Percentiles rank a stretch among this genome's conserved stretches.
phyloP scores from a whole-genome alignment of 2,329 filamentous ascomycete species.

The Peltaster fructicola region DNA sequence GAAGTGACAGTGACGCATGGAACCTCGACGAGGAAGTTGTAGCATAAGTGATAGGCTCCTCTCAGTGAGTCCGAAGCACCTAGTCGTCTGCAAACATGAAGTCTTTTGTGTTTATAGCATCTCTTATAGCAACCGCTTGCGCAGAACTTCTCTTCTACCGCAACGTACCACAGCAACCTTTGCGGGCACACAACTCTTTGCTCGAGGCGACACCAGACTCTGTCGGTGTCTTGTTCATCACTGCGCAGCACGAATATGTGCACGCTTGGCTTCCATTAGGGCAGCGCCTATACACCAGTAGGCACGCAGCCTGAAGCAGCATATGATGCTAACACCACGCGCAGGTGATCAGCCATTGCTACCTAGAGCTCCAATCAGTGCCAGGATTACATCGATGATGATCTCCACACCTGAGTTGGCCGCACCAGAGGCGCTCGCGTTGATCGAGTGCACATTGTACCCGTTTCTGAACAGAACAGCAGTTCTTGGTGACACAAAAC shows the following conservation, averaged over 20 bases:
- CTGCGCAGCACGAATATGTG: constrained; percentile 7
- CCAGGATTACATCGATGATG: constrained; percentile 15
- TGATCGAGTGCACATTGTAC: constrained; percentile 10
- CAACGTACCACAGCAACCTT: constrained; percentile 3
- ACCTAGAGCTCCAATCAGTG: constrained; percentile 13
- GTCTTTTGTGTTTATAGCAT: too few species aligned
- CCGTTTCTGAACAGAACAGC: constrained; percentile 5
- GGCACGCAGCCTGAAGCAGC: background rate
- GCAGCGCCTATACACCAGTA: constrained; percentile 12
- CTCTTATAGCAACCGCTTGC: too few species aligned
- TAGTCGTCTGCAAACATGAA: too few species aligned
- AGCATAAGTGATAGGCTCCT: too few species aligned
- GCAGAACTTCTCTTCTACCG: too few species aligned
- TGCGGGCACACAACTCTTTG: constrained; percentile 1
- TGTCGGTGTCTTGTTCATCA: constrained; percentile 15
- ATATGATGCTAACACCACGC: background rate
- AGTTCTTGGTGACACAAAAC: background rate
- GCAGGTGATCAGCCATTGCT: constrained; percentile 13
- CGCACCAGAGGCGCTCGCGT: constrained; percentile 9
- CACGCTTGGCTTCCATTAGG: constrained; percentile 18
- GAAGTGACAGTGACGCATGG: too few species aligned
- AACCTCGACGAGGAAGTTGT: too few species aligned
- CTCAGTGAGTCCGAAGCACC: too few species aligned
- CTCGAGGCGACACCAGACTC: constrained; percentile 14
- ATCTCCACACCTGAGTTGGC: constrained; percentile 9